Percentiles rank a stretch among this genome's conserved stretches.
phyloP scores from a whole-genome alignment of 805 yeast genomes.

The Priceomyces castillae region DNA sequence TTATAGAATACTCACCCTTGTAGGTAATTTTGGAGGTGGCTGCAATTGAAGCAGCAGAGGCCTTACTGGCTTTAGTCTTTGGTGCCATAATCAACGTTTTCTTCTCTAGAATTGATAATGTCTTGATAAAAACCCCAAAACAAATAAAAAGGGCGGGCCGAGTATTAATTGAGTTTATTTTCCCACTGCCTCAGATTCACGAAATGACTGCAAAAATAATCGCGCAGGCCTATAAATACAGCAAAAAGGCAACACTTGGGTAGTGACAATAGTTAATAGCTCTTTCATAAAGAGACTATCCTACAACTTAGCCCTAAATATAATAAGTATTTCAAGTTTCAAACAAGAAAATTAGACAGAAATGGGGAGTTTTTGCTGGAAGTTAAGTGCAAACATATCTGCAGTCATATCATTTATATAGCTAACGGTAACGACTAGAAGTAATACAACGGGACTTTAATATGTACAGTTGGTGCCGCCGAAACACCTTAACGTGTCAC shows the following conservation, averaged over 20 bases:
- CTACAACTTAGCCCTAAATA: no score
- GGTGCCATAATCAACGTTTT: slow-evolving; percentile 31
- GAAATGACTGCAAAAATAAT: slow-evolving; percentile 5
- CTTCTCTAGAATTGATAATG: slow-evolving; percentile 1
- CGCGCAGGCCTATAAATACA: slow-evolving; percentile 3
- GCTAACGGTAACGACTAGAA: not conserved
- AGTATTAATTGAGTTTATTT: slow-evolving; percentile 2
- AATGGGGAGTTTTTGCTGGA: no score
- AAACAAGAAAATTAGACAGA: no score
- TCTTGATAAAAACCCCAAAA: slow-evolving; percentile 7
- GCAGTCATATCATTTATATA: not conserved
- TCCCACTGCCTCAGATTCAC: not conserved
- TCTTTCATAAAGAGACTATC: no score
- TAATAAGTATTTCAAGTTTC: no score
- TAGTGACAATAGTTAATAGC: no score
- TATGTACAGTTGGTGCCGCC: not conserved
- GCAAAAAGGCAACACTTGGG: no score
- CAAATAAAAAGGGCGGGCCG: slow-evolving; percentile 11
- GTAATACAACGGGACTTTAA: not conserved
- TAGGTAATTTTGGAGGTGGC: slow-evolving; percentile 39
- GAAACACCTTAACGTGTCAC: no score
- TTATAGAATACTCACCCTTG: slow-evolving; percentile 41
- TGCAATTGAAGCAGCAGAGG: slow-evolving; percentile 15
- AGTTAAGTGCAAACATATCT: no score
- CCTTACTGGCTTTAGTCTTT: slow-evolving; percentile 25